phyloP scores from a whole-genome alignment of 106 monocot species.

The Acorus gramineus region DNA sequence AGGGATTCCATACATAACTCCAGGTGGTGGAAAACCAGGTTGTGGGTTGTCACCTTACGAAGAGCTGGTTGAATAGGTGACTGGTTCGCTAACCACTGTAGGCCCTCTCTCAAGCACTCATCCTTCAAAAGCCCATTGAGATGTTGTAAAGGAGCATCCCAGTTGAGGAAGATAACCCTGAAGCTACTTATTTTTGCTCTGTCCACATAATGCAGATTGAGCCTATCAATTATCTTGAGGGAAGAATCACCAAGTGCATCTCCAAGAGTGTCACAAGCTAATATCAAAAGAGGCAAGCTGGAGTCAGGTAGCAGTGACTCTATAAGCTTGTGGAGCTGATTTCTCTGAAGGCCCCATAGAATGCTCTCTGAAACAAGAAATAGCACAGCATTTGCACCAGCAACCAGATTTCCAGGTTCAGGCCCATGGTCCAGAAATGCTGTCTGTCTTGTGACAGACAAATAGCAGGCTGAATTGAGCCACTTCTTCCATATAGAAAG shows the following conservation, averaged over 20 bases:
- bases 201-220: slow-evolving; percentile 38
- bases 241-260: slow-evolving; percentile 20
- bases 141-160: neutral
- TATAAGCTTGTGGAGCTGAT: slow-evolving; percentile 39
- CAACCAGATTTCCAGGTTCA: slow-evolving; percentile 19
- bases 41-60: slow-evolving; percentile 36
- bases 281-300: slow-evolving; percentile 64
- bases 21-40: slow-evolving; percentile 38
- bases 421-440: slow-evolving; percentile 8
- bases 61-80: slow-evolving; percentile 46
- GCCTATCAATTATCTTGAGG: slow-evolving; percentile 22
- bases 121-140: slow-evolving; percentile 55
- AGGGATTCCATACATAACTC: slow-evolving; percentile 18
- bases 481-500: slow-evolving; percentile 64
- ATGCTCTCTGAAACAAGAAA: slow-evolving; percentile 56
- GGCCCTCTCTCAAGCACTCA: slow-evolving; percentile 42
- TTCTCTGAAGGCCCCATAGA: slow-evolving; percentile 58
- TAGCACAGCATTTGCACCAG: slow-evolving; percentile 46
- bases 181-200: slow-evolving; percentile 32
- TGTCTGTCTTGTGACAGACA: slow-evolving; percentile 45
- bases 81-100: slow-evolving; percentile 65
- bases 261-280: slow-evolving; percentile 11
- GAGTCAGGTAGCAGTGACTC: slow-evolving; percentile 49
- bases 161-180: slow-evolving; percentile 38
- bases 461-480: slow-evolving; percentile 25